Evolutionary conservation across 352 stramenopile species (phyloP), one percentile per base, ranked within the genome.

Genomic region (Pythium aphanidermatum): DNA sequence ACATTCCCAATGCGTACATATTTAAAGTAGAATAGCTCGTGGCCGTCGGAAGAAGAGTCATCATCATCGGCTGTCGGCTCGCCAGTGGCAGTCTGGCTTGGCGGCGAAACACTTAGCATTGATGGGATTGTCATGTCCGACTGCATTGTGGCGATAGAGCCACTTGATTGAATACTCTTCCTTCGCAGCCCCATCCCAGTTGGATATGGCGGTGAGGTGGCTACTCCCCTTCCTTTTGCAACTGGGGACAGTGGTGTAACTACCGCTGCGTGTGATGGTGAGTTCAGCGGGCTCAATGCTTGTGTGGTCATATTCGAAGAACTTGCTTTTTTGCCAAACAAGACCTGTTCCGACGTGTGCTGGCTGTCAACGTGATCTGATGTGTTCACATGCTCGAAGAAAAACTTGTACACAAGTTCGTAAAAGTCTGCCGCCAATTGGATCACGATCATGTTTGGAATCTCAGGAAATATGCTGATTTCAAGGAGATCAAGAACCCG

Each of bases 1-100:
- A 93, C 64, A 52, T 90, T 89, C 8, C 81, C 81, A 21, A 93
- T 74, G 24, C 78, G 61, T 2, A 91, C 71, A 42, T 93, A 93
- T 46, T 91, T 89, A 41, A 93, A 86, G 60, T 87, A 93, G 50
- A 90, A 91, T 5, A 91, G 46, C 29, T 93, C 81, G 35, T 70
- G 75, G 14, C 74, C 67, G 21, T 87, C 75, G 4, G 60, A 48
- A 0, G 65, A 66, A 5, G 71, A 55, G 23, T 84, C 70, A 19
- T 69, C 71, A 8, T 88, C 75, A 11, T 90, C 77, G 4, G 29
- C 39, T 4, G 24, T 46, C 28, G 43, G n/a, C n/a, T 53, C 25
- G 7, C 23, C 27, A 20, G 16, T 37, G 34, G 49, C 1, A 27
- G 26, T n/a, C n/a, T n/a, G n/a, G n/a, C n/a, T n/a, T n/a, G n/a